Base-by-base conservation (phyloP, 129 eudicot species). In the Glebionis coronaria region DNA sequence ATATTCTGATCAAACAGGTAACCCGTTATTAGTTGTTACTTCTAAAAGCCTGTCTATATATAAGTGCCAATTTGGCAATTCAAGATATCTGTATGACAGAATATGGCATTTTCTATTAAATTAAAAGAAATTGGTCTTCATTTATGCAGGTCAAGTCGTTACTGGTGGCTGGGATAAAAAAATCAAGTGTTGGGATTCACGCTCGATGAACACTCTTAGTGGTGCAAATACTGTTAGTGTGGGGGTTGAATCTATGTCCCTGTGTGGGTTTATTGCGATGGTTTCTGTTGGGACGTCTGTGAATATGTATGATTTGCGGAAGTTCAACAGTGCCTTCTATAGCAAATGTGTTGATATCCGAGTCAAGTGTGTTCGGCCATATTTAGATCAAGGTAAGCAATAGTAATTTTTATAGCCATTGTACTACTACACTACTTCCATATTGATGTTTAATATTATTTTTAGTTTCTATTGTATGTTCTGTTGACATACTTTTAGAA, bases 121-220 rank as follows among this genome's bases (percentile, higher is more conserved):
- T 25, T 57, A 53, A 38, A 11, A 18, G 16, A 57, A 57, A 44
- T 28, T 46, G 15, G 52, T 29, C 0, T 18, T 56, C n/a, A 57
- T 79, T 44, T 57, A 31, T 69, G 63, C 58, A 93, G 99, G 87
- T 76, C 93, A 80, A 74, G 71, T 90, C 12, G 67, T 87, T 61
- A 69, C 88, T 63, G 87, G 81, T 75, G 95, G 97, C 63, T 90
- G 88, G 97, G 99, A 90, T 72, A 74, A 75, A 65, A 90, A 77
- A 56, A 57, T 94, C 13, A 77, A 65, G 61, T 79, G 75, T 62
- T 94, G 99, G 99, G 99, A 94, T 84, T 58, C 88, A 25, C 93
- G 99, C 38, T 66, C 86, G 44, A 23, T 35, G 16, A 71, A 73
- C 76, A 61, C 78, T 64, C 59, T 58, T 23, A 79, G 67, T 55